Base-by-base conservation (phyloP, 192 early-diverging fungal species). In the Coemansia sp. region DNA sequence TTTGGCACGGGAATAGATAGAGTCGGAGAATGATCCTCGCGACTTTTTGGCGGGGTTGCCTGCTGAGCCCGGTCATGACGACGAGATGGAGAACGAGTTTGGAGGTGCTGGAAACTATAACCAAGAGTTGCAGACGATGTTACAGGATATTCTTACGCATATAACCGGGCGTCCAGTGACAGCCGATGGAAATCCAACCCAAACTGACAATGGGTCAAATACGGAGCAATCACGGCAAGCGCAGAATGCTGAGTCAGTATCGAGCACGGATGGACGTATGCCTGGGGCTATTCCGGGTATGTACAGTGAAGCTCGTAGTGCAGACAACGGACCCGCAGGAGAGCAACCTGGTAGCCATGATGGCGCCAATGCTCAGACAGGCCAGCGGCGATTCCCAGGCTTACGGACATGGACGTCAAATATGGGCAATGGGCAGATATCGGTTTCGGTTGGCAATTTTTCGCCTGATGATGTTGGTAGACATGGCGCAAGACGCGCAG, bases 81-180 rank as follows among this genome's bases (percentile, higher is more conserved):
- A 80, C 51, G 77, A 80, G 43, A 80, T 80, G 77, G 77, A 80
- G 27, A 74, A 74, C 62, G 77, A 80, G 72, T 80, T 80, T 74
- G 77, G 77, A 57, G 77, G 77, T 9, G 77, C 77, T n/a, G 77
- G 77, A n/a, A 80, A 70, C 50, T 80, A 80, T 54, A 80, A 80
- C 72, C 71, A 80, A 43, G 72, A 80, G 54, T 38, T 80, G 9
- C 71, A 74, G 29, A 61, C 62, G 5, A 70, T 80, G 68, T 61
- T 80, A 5, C 71, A 74, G 43, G 77, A 80, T 20, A 62, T 80
- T 22, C 51, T 80, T 20, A 64, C 77, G 5, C 49, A 71, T 41
- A 68, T 80, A 12, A 58, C 67, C 27, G 77, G 77, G 27, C 71
- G 71, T 13, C 65, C 49, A 20, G 35, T 50, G 47, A 55, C 63